These are phyloP conservation scores for Coprinellus micaceus DNA, from an alignment of 768 basidiomycete genomes.

Conservation along the genomic window DNA sequence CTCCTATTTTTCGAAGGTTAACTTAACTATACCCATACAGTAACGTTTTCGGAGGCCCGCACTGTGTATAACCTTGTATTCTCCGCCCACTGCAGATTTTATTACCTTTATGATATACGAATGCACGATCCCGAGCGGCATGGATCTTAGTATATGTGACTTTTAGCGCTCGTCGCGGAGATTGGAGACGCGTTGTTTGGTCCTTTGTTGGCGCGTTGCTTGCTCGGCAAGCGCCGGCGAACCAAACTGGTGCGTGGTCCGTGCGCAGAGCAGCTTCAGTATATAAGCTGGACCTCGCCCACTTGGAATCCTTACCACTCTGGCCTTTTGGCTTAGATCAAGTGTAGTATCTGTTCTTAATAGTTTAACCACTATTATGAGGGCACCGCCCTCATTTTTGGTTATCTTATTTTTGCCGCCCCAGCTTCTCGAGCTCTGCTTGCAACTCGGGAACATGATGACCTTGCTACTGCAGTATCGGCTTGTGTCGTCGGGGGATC, in stretches of 20 bases:
- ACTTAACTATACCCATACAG: too few relatives aligned
- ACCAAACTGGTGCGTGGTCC: conserved; percentile 10
- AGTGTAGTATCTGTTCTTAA: conserved; percentile 86
- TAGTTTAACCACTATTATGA: conserved; percentile 60
- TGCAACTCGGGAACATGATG: conserved; percentile 47
- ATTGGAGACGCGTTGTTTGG: too few relatives aligned
- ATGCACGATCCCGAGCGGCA: too few relatives aligned
- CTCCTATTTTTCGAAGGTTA: too few relatives aligned
- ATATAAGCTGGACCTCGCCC: conserved; percentile 12
- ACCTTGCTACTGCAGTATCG: conserved; percentile 48
- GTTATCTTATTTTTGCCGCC: conserved; percentile 58
- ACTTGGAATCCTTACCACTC: conserved; percentile 50
- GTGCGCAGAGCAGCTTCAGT: conserved; percentile 7
- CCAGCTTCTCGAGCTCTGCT: conserved; percentile 48
- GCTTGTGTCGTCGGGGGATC: conserved; percentile 61
- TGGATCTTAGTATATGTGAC: too few relatives aligned
- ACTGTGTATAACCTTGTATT: too few relatives aligned
- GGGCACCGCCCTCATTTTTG: conserved; percentile 51
- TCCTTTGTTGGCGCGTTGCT: neutral
- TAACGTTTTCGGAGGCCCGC: too few relatives aligned
- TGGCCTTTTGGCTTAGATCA: conserved; percentile 85
- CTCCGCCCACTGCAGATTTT: too few relatives aligned
- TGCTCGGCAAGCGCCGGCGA: neutral
- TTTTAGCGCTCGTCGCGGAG: too few relatives aligned
- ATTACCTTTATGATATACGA: too few relatives aligned